Conservation (phyloP, 495 filamentous ascomycete species). For the Penicillium simplicissimum region DNA sequence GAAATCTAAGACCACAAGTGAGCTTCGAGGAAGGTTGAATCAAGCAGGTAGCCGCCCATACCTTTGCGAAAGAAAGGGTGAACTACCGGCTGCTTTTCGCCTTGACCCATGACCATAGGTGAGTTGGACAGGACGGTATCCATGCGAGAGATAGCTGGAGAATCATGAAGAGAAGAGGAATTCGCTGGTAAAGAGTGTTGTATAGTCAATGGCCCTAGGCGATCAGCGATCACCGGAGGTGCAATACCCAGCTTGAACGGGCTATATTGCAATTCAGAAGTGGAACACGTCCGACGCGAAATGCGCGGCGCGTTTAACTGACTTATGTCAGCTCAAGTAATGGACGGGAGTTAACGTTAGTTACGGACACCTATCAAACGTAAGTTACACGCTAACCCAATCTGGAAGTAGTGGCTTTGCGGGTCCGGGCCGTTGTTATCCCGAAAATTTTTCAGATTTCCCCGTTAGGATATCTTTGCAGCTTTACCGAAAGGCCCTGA, state of each 20-base stretch:
- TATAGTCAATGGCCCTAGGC: conserved; percentile 2
- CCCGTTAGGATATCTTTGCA: conserved; percentile 30
- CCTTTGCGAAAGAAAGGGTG: conserved; percentile 49
- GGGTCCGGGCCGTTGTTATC: conserved; percentile 33
- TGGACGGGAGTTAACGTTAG: too few relatives aligned
- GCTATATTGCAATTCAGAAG: conserved; percentile 12
- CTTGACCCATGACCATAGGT: conserved; percentile 45
- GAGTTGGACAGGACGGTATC: conserved; percentile 26
- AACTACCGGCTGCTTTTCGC: conserved; percentile 37
- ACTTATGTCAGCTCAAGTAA: conserved; percentile 28
- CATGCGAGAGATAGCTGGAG: conserved; percentile 22
- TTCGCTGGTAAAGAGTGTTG: not conserved
- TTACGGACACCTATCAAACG: not conserved
- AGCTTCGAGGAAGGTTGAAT: conserved; percentile 8
- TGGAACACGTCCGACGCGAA: conserved; percentile 32
- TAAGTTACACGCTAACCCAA: conserved; percentile 14
- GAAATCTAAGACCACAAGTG: conserved; percentile 26
- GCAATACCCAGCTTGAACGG: not conserved
- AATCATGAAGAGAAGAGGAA: conserved; percentile 1
- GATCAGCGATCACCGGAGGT: not conserved
- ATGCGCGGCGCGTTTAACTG: conserved; percentile 22
- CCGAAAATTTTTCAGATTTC: conserved; percentile 50
- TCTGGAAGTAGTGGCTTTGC: conserved; percentile 10
- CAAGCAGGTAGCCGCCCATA: conserved; percentile 15
- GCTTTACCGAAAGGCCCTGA: conserved; percentile 22